These are phyloP conservation scores for Russula griseocarnosa DNA, from an alignment of 768 basidiomycete species.

Conservation along the genomic window DNA sequence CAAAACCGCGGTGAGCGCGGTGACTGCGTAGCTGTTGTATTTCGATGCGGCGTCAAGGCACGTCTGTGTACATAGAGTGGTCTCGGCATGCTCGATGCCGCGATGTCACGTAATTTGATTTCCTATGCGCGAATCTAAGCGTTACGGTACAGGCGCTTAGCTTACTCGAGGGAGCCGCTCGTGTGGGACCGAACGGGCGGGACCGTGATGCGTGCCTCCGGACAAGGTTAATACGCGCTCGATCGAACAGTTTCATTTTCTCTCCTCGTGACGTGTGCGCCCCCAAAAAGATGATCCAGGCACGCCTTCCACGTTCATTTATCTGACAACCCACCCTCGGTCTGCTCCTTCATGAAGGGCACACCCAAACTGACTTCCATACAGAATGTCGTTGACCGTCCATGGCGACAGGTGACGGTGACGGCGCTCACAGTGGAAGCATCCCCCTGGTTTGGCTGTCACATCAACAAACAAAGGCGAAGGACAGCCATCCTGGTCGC, in stretches of 20 bases:
- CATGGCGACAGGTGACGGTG: constrained; percentile 7
- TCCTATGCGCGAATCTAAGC: constrained; percentile 5
- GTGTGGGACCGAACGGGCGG: constrained; percentile 11
- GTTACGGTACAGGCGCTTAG: constrained; percentile 15
- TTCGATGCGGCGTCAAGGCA: constrained; percentile 11
- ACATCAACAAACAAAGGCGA: constrained; percentile 10
- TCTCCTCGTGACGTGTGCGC: constrained; percentile 29
- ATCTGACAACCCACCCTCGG: constrained; percentile 11
- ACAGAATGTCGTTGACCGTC: constrained; percentile 1
- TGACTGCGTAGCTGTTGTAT: constrained; percentile 15
- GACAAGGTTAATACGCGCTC: constrained; percentile 18
- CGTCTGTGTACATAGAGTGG: constrained; percentile 2
- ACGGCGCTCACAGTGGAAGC: neutral
- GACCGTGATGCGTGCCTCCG: constrained; percentile 13
- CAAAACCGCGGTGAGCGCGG: constrained; percentile 41
- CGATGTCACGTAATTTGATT: constrained; percentile 25
- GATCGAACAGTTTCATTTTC: constrained; percentile 20
- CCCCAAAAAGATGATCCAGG: constrained; percentile 27
- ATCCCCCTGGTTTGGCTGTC: constrained; percentile 13
- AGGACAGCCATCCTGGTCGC: constrained; percentile 7
- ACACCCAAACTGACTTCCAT: constrained; percentile 2
- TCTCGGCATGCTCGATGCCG: constrained; percentile 15
- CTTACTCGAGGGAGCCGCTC: constrained; percentile 20
- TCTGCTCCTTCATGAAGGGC: constrained; percentile 1
- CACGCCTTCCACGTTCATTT: constrained; percentile 20